phyloP scores from a whole-genome alignment of 129 eudicot species.

The Ambrosia trifida region DNA sequence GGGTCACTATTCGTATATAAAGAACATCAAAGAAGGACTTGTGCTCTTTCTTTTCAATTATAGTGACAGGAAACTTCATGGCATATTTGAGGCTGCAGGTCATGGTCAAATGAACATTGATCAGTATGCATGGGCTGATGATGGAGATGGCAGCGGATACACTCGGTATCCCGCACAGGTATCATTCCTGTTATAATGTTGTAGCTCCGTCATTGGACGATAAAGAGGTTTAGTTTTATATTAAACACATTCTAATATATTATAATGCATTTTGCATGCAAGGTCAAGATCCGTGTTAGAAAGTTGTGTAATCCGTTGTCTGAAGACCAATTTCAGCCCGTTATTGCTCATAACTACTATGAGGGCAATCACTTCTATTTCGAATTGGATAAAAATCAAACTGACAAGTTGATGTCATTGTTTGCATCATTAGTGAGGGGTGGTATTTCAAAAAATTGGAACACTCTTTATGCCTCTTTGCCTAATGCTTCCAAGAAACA shows the following conservation, averaged over 20 bases:
- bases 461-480: conserved; percentile 1
- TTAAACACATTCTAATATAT: conserved; percentile 6
- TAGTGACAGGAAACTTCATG: conserved; percentile 75
- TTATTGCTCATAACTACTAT: conserved; percentile 57
- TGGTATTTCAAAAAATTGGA: conserved; percentile 26
- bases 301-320: conserved; percentile 38
- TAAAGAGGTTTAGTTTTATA: neutral
- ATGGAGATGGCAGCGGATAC: conserved; percentile 37
- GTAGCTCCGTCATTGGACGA: conserved; percentile 8
- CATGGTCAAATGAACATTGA: conserved; percentile 58
- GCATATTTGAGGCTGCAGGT: conserved; percentile 74
- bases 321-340: conserved; percentile 54
- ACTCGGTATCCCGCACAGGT: conserved; percentile 87
- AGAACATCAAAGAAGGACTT: conserved; percentile 61
- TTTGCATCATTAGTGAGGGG: conserved; percentile 38
- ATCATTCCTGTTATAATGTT: conserved; percentile 2
- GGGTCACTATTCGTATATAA: conserved; percentile 56
- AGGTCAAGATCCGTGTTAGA: conserved; percentile 52
- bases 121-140: conserved; percentile 57
- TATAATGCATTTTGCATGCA: conserved; percentile 21
- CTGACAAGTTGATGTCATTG: conserved; percentile 39
- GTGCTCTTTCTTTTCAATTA: conserved; percentile 67
- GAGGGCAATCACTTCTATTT: conserved; percentile 54
- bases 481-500: conserved; percentile 15
- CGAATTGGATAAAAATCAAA: conserved; percentile 64